These are phyloP conservation scores for Ambrosiella beaveri DNA, from an alignment of 2,329 filamentous ascomycete species.

Conservation along the genomic window DNA sequence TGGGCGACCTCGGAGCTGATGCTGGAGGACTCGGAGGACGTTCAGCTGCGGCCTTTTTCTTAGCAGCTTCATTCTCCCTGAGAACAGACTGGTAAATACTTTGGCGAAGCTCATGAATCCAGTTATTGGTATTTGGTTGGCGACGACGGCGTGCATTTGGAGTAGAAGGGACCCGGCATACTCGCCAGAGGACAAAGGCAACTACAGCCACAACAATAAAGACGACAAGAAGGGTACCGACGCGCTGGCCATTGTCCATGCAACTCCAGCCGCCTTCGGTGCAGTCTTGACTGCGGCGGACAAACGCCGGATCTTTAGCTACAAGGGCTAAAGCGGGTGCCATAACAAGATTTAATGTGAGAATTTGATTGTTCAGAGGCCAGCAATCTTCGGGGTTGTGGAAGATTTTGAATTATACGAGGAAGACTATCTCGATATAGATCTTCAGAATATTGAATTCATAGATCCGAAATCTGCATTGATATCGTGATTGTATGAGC, in stretches of 20 bases:
- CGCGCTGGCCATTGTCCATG: conserved; percentile 3
- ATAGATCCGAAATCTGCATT: too few relatives aligned
- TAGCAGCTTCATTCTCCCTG: neutral
- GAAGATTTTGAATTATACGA: too few relatives aligned
- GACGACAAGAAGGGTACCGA: conserved; percentile 3
- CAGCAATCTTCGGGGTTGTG: too few relatives aligned
- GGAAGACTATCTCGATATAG: too few relatives aligned
- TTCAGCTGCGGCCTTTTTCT: neutral
- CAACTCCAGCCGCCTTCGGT: conserved; percentile 7
- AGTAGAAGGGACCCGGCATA: neutral
- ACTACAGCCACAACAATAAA: neutral
- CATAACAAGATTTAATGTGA: too few relatives aligned
- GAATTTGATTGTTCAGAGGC: too few relatives aligned
- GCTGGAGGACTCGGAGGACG: neutral
- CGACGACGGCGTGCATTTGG: neutral
- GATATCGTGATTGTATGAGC: too few relatives aligned
- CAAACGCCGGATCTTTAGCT: neutral
- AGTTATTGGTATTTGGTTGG: neutral
- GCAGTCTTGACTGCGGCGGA: conserved; percentile 2
- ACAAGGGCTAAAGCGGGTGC: too few relatives aligned
- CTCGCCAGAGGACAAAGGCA: neutral
- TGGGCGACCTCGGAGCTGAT: too few relatives aligned
- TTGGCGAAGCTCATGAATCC: neutral
- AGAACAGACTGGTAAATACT: neutral
- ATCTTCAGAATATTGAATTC: too few relatives aligned